A percentile compares a stretch with the other conserved stretches of the same genome.
Evolutionary conservation across 2,329 filamentous ascomycete genomes (phyloP).

Genomic region (Capronia coronata): DNA sequence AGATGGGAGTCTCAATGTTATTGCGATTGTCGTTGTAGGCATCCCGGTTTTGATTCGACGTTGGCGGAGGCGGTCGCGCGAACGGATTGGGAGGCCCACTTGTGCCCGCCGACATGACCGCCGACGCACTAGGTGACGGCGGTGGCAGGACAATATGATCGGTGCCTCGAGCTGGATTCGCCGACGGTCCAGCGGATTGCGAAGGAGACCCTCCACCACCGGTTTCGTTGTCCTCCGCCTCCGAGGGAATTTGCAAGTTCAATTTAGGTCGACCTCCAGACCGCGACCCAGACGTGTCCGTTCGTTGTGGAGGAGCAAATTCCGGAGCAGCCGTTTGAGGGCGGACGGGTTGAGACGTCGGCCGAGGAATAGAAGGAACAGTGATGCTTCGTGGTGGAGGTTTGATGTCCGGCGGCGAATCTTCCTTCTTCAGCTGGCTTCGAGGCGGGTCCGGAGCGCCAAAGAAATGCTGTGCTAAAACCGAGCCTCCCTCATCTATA

Average conservation of each 20-base stretch:
- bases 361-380: constrained; percentile 29
- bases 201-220: constrained; percentile 63
- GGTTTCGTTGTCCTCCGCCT: constrained; percentile 68
- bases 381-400: constrained; percentile 43
- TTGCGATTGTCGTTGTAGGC: constrained; percentile 35
- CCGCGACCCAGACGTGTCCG: constrained; percentile 61
- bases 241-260: constrained; percentile 91
- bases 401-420: constrained; percentile 56
- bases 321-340: constrained; percentile 55
- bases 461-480: constrained; percentile 75
- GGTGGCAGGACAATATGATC: constrained; percentile 75
- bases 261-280: constrained; percentile 66
- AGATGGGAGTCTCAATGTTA: constrained; percentile 71
- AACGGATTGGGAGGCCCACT: constrained; percentile 93
- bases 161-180: constrained; percentile 28
- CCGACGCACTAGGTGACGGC: constrained; percentile 80
- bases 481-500: constrained; percentile 85
- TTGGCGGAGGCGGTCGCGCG: constrained; percentile 74
- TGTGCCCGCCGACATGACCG: constrained; percentile 82
- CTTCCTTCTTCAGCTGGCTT: constrained; percentile 36
- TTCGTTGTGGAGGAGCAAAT: constrained; percentile 65
- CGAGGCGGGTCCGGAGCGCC: constrained; percentile 50
- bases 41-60: constrained; percentile 36
- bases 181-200: constrained; percentile 45
- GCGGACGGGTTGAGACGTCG: constrained; percentile 46